A percentile compares a stretch with the other conserved stretches of the same genome.
These are phyloP conservation scores for Cryphonectria naterciae DNA, from an alignment of 2,329 filamentous ascomycete species.

Conservation along the genomic window DNA sequence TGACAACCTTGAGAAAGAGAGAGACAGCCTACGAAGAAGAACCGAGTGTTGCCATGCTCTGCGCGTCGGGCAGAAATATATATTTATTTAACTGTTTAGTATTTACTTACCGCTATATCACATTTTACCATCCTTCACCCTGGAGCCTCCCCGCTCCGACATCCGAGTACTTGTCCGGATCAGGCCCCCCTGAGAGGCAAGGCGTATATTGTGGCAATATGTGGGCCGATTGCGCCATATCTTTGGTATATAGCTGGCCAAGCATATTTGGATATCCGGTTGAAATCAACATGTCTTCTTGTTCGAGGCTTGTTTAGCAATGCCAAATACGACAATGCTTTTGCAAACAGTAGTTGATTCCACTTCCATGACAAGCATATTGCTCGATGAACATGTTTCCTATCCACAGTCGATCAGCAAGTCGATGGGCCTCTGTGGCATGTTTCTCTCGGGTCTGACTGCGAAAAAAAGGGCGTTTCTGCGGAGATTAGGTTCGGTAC, in stretches of 20 bases:
- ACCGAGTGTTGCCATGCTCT: background rate
- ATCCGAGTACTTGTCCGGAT: background rate
- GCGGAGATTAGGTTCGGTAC: background rate
- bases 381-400: background rate
- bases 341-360: background rate
- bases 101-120: background rate
- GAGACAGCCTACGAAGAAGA: background rate
- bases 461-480: background rate
- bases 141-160: background rate
- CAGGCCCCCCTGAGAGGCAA: background rate
- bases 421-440: background rate
- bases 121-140: background rate
- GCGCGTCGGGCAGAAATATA: background rate
- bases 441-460: background rate
- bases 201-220: conserved; percentile 24
- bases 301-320: background rate
- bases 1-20: background rate
- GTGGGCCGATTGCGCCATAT: conserved; percentile 29
- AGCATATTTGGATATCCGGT: background rate
- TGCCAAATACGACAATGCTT: background rate
- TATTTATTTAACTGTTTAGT: background rate
- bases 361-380: background rate
- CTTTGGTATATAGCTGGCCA: background rate
- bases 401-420: background rate
- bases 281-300: background rate